phyloP scores from a whole-genome alignment of 805 yeast species.

The Kodamaea kaohsiungensis region DNA sequence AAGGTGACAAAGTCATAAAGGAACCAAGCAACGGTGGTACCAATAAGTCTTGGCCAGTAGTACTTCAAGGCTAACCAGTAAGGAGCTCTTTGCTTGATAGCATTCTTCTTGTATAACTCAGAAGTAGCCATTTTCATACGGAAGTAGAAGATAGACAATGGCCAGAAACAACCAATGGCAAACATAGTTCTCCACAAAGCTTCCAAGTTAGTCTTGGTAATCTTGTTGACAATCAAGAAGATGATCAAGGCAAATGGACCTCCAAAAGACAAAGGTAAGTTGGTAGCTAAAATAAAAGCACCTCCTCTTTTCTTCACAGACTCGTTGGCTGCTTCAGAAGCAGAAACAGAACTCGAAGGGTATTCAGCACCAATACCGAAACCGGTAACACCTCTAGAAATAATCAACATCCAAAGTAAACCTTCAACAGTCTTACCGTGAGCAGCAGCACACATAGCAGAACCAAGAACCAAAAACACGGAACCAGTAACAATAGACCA shows the following conservation, averaged over 20 bases:
- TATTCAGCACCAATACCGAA: constrained; percentile 81
- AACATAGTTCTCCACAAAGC: constrained; percentile 73
- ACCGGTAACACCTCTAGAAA: constrained; percentile 75
- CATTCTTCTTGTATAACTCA: constrained; percentile 60
- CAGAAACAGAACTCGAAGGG: constrained; percentile 66
- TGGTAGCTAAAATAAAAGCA: constrained; percentile 64
- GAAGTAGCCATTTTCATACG: constrained; percentile 70
- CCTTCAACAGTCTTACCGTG: constrained; percentile 61
- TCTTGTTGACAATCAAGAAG: constrained; percentile 66
- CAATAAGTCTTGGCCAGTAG: constrained; percentile 68
- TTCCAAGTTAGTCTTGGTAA: constrained; percentile 40
- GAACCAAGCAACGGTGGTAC: constrained; percentile 78
- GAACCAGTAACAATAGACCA: constrained; percentile 71
- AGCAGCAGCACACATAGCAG: constrained; percentile 67
- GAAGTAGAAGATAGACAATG: constrained; percentile 70
- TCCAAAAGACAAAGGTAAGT: constrained; percentile 72
- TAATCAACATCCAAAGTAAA: constrained; percentile 75
- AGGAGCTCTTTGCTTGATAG: constrained; percentile 54
- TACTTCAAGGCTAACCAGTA: constrained; percentile 60
- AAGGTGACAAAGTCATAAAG: constrained; percentile 78
- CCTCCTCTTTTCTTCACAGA: constrained; percentile 64
- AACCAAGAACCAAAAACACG: constrained; percentile 59
- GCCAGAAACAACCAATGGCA: constrained; percentile 67
- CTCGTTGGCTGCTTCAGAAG: constrained; percentile 75
- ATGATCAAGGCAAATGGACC: constrained; percentile 74